Evolutionary conservation across 148 eudicot genomes (phyloP).

Genomic region (Rheum nobile): DNA sequence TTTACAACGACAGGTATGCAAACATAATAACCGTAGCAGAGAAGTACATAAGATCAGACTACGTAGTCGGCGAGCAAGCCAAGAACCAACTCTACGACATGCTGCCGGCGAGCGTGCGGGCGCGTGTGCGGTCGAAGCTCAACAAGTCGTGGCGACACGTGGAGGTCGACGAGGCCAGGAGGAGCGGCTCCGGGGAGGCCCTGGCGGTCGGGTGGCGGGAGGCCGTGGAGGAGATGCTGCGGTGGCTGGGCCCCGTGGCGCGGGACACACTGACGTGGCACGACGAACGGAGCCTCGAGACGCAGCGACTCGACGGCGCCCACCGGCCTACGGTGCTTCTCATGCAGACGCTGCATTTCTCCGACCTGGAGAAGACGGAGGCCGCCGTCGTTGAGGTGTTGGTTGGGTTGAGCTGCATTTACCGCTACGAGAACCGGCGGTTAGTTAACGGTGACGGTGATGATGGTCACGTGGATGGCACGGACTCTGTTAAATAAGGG

Average conservation of each 20-base stretch:
- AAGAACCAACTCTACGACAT: conserved; percentile 41
- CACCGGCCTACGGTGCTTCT: conserved; percentile 41
- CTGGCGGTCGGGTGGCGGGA: conserved; percentile 69
- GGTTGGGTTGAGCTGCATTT: conserved; percentile 54
- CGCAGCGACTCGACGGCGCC: conserved; percentile 33
- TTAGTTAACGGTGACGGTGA: background rate
- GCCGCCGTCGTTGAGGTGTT: conserved; percentile 55
- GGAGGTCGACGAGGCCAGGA: conserved; percentile 12
- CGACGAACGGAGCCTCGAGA: conserved; percentile 49
- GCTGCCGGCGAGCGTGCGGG: conserved; percentile 51
- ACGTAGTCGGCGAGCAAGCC: conserved; percentile 22
- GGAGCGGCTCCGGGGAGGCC: conserved; percentile 4
- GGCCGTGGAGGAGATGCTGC: conserved; percentile 45
- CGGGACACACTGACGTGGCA: conserved; percentile 61
- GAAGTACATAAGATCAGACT: conserved; percentile 26
- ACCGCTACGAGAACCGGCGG: conserved; percentile 32
- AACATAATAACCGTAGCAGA: conserved; percentile 47
- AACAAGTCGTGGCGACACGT: conserved; percentile 21
- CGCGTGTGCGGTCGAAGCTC: conserved; percentile 42
- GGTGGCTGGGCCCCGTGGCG: conserved; percentile 75
- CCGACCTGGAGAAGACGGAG: conserved; percentile 69
- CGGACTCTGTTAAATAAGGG: background rate
- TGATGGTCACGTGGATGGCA: background rate
- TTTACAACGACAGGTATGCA: conserved; percentile 40
- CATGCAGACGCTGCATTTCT: conserved; percentile 66